A percentile compares a stretch with the other conserved stretches of the same genome.
These are phyloP conservation scores for Sarocladium brachiariae DNA, from an alignment of 2,329 filamentous ascomycete genomes.

Conservation along the genomic window DNA sequence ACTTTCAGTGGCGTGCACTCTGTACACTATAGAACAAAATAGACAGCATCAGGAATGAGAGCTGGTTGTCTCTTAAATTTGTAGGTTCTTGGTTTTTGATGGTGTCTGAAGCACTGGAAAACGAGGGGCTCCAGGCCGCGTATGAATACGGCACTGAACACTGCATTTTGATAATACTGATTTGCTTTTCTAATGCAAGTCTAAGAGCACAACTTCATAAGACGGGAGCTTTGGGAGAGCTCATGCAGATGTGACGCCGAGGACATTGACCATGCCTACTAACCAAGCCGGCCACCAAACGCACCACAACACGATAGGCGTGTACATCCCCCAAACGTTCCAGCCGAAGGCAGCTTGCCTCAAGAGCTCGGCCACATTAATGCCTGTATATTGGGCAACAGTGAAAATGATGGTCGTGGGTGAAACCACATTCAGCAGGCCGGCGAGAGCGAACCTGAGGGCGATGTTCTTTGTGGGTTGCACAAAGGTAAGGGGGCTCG, in stretches of 20 bases:
- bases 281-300: slow-evolving; percentile 95
- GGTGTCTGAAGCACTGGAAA: too few species aligned
- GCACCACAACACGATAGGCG: slow-evolving; percentile 83
- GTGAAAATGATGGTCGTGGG: slow-evolving; percentile 50
- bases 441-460: slow-evolving; percentile 34
- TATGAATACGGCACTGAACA: too few species aligned
- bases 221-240: neutral
- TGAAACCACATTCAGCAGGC: slow-evolving; percentile 48
- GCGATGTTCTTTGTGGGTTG: slow-evolving; percentile 36
- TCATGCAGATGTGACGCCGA: slow-evolving; percentile 27
- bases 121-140: too few species aligned
- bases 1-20: slow-evolving; percentile 12
- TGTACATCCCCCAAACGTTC: slow-evolving; percentile 86
- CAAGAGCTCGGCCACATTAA: slow-evolving; percentile 52
- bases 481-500: slow-evolving; percentile 73
- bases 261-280: slow-evolving; percentile 50
- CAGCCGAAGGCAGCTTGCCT: slow-evolving; percentile 75
- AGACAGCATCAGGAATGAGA: slow-evolving; percentile 2
- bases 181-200: neutral
- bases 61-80: neutral
- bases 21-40: slow-evolving; percentile 8
- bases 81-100: too few species aligned
- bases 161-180: too few species aligned
- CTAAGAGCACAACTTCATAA: neutral
- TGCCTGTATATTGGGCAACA: slow-evolving; percentile 34